Evolutionary conservation across 2,329 filamentous ascomycete genomes (phyloP).

Genomic region (Cladosporium colombiae): DNA sequence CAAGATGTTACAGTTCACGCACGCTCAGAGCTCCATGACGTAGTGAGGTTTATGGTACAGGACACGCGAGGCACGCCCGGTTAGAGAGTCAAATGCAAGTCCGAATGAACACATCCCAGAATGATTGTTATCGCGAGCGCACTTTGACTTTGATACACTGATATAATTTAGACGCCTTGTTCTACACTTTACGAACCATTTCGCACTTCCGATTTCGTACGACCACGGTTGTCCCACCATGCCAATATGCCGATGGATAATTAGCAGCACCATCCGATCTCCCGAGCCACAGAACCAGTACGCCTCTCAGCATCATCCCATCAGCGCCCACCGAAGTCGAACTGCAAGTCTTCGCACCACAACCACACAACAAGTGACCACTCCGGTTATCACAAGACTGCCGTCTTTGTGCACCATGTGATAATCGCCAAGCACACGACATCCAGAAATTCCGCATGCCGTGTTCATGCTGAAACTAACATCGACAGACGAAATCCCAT

Average conservation of each 20-base stretch:
- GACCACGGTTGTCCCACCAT: neutral
- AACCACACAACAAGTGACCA: neutral
- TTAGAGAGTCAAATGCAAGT: constrained; percentile 16
- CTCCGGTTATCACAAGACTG: neutral
- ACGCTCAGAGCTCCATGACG: constrained; percentile 17
- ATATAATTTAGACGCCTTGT: neutral
- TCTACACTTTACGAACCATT: neutral
- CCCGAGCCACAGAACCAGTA: neutral
- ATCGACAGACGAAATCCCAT: neutral
- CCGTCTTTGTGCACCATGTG: neutral
- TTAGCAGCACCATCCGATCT: neutral
- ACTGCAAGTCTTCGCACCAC: neutral
- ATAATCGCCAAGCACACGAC: neutral
- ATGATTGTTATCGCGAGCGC: constrained; percentile 1
- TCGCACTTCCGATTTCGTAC: neutral
- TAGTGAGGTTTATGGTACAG: constrained; percentile 16
- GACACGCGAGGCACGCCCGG: neutral
- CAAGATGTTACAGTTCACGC: constrained; percentile 19
- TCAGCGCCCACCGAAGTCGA: neutral
- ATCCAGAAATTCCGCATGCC: neutral
- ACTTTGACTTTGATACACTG: constrained; percentile 1
- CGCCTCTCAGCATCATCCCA: neutral
- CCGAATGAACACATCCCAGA: constrained; percentile 7
- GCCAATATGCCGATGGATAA: neutral
- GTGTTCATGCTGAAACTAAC: neutral